Evolutionary conservation across 768 basidiomycete genomes (phyloP).

Genomic region (Suillus lakei): DNA sequence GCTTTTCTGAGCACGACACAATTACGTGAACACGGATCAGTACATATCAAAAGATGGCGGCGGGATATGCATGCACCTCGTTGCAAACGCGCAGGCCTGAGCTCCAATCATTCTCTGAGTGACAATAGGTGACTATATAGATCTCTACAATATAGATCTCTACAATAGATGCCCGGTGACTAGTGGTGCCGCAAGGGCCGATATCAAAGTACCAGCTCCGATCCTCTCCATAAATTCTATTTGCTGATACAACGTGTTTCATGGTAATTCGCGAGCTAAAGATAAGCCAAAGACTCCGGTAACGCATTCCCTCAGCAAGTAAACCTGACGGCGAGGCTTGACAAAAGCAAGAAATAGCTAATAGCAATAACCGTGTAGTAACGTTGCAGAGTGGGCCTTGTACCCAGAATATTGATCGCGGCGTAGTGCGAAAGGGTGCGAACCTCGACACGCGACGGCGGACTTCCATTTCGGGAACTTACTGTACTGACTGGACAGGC

Average conservation of each 20-base stretch:
- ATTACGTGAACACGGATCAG: neutral
- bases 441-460: slow-evolving; percentile 31
- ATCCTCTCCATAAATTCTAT: too few relatives aligned
- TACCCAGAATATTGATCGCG: neutral
- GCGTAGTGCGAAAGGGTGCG: slow-evolving; percentile 7
- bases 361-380: neutral
- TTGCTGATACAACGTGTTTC: slow-evolving; percentile 24
- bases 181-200: neutral
- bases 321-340: neutral
- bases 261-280: slow-evolving; percentile 6
- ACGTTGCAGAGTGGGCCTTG: neutral
- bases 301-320: neutral
- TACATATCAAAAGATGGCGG: neutral
- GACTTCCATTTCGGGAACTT: slow-evolving; percentile 27
- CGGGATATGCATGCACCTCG: neutral
- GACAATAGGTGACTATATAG: neutral
- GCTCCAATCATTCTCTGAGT: neutral
- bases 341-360: neutral
- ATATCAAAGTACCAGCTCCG: slow-evolving; percentile 3
- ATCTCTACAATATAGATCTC: too few relatives aligned
- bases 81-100: neutral
- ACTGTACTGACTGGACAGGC: slow-evolving; percentile 21
- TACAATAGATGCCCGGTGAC: neutral
- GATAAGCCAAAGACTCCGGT: slow-evolving; percentile 10
- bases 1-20: neutral